A percentile compares a stretch with the other conserved stretches of the same genome.
Evolutionary conservation across 2,329 filamentous ascomycete species (phyloP).

Genomic region (Arthrobotrys entomopaga): DNA sequence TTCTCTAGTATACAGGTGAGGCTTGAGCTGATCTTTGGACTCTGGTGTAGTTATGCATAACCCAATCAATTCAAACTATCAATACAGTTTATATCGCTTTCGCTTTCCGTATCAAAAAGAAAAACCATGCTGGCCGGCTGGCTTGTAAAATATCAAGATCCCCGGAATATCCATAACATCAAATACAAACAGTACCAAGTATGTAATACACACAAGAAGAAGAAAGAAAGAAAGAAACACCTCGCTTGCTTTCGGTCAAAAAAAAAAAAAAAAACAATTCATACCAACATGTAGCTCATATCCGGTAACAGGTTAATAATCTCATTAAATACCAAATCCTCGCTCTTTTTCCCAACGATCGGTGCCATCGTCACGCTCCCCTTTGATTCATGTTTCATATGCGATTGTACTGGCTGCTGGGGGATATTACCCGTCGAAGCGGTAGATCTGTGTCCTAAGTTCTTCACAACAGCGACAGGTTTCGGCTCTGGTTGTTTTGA

Average conservation of each 20-base stretch:
- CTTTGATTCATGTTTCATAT: slow-evolving; percentile 20
- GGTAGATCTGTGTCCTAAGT: slow-evolving; percentile 28
- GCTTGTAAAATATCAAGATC: slow-evolving; percentile 13
- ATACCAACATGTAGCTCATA: slow-evolving; percentile 50
- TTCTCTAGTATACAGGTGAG: too few relatives aligned
- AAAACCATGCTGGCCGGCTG: background rate
- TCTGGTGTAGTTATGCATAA: too few relatives aligned
- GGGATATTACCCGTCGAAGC: slow-evolving; percentile 35
- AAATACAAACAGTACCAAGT: background rate
- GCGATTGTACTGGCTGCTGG: background rate
- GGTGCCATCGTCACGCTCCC: slow-evolving; percentile 46
- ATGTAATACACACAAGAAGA: slow-evolving; percentile 43
- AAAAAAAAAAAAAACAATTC: slow-evolving; percentile 8
- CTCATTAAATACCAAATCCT: slow-evolving; percentile 34
- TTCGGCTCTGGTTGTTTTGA: slow-evolving; percentile 12
- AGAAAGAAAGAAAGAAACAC: slow-evolving; percentile 1
- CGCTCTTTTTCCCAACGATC: slow-evolving; percentile 47
- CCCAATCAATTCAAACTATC: too few relatives aligned
- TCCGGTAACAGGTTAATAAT: slow-evolving; percentile 49
- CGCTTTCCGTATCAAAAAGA: background rate
- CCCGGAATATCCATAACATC: background rate
- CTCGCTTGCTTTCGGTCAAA: background rate
- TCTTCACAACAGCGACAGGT: slow-evolving; percentile 8
- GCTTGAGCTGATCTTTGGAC: too few relatives aligned
- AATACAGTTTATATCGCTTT: too few relatives aligned